Evolutionary conservation across 2,329 filamentous ascomycete genomes (phyloP).

Genomic region (Cladosporium sp.): DNA sequence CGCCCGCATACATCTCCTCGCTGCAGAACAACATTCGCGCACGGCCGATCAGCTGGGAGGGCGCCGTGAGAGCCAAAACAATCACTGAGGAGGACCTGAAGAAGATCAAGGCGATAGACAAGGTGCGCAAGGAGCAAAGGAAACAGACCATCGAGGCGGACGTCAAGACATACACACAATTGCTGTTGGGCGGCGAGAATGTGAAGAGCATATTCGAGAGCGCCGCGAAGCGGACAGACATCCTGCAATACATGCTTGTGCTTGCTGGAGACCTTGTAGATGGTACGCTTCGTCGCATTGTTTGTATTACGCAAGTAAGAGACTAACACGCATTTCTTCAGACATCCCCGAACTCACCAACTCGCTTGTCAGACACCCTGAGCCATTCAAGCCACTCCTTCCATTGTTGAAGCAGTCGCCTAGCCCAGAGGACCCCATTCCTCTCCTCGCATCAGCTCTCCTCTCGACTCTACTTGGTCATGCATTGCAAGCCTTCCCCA

Average conservation of each 20-base stretch:
- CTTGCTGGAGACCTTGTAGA: conserved; percentile 83
- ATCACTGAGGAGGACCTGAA: conserved; percentile 91
- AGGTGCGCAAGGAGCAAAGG: conserved; percentile 87
- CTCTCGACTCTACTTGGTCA: conserved; percentile 72
- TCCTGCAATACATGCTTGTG: conserved; percentile 92
- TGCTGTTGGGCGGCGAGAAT: conserved; percentile 68
- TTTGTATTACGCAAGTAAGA: background rate
- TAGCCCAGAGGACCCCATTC: conserved; percentile 81
- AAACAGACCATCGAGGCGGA: conserved; percentile 77
- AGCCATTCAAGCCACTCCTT: conserved; percentile 71
- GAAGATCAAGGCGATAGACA: conserved; percentile 95
- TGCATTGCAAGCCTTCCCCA: conserved; percentile 58
- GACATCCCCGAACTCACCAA: conserved; percentile 76
- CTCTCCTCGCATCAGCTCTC: conserved; percentile 83
- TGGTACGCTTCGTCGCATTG: conserved; percentile 47
- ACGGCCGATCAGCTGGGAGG: conserved; percentile 96
- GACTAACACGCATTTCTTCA: conserved; percentile 33
- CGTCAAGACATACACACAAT: conserved; percentile 70
- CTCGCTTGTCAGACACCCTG: conserved; percentile 67
- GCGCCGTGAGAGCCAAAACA: conserved; percentile 86
- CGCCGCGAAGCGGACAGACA: conserved; percentile 79
- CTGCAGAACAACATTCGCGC: conserved; percentile 96
- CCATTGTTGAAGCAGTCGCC: conserved; percentile 79
- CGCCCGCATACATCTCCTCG: conserved; percentile 80
- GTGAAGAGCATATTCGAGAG: conserved; percentile 77